Base-by-base conservation (phyloP, 129 eudicot species). In the Arctium minus region DNA sequence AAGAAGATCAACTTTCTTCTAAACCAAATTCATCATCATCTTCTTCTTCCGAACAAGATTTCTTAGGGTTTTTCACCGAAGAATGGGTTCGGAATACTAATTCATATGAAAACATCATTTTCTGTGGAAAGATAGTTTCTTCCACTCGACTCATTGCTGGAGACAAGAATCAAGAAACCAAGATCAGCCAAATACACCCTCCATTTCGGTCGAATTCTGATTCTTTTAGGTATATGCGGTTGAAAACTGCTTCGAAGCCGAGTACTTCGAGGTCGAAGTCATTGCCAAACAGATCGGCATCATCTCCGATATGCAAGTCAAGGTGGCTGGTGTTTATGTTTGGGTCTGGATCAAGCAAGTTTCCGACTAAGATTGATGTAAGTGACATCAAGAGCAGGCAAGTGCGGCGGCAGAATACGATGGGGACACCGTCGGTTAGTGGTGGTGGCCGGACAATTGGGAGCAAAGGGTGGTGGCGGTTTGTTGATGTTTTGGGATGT, bases 321-420 rank as follows among this genome's bases (percentile, higher is more conserved):
- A 85, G 84, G 15, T 88, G 84, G 81, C 73, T 77, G 88, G 76
- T 86, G 84, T 86, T 86, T 78, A 42, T 85, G 85, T 90, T 87
- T 70, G 92, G 92, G 73, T 72, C 82, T 8, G 71, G 83, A 79
- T 85, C 85, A 67, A 70, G 78, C 15, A 87, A 83, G 67, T 82
- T 80, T 42, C 79, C 86, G 2, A 78, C 72, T 13, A 79, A 82
- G 76, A 76, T 85, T 68, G 92, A 88, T 35, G 35, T 90, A 77
- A 86, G 82, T 70, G 94, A 87, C 30, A 83, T 92, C 10, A 90
- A 83, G 85, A 86, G 76, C 40, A 85, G 97, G 91, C 90, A 80
- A 75, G 32, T 73, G 33, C 75, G 76, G 60, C 87, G 44, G 76
- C 83, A 64, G 83, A 62, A 68, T 72, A 77, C 72, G 1, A 15